Percentiles rank a stretch among this genome's conserved stretches.
phyloP scores from a whole-genome alignment of 768 basidiomycete species.

The Russula abietina region DNA sequence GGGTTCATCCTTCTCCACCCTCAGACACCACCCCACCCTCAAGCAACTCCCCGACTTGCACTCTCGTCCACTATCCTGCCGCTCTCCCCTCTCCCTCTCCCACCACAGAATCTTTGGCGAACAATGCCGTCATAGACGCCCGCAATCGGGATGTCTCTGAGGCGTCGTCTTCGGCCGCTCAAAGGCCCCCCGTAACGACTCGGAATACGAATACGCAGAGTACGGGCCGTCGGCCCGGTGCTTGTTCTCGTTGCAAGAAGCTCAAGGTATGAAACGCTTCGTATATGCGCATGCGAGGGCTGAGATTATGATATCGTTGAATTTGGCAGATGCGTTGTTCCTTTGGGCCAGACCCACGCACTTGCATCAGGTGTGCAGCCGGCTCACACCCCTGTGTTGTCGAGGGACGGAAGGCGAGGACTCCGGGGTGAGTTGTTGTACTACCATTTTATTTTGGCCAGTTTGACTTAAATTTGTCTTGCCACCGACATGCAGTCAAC shows the following conservation, averaged over 20 bases:
- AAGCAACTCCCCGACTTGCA: conserved; percentile 13
- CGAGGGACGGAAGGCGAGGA: conserved; percentile 32
- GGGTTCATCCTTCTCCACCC: conserved; percentile 14
- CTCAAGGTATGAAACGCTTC: conserved; percentile 26
- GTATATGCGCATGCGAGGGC: background rate
- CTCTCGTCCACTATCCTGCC: background rate
- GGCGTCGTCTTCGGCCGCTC: background rate
- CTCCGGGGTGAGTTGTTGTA: conserved; percentile 29
- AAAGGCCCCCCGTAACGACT: background rate
- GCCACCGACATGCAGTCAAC: conserved; percentile 24
- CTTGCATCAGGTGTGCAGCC: conserved; percentile 23
- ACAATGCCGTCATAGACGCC: background rate
- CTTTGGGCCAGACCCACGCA: conserved; percentile 15
- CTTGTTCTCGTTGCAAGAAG: conserved; percentile 29
- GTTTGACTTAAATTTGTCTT: background rate
- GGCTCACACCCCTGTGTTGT: conserved; percentile 31
- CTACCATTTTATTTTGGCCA: background rate
- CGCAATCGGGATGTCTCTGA: background rate
- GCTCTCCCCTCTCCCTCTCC: conserved; percentile 1
- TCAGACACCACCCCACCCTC: conserved; percentile 10
- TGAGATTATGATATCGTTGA: background rate
- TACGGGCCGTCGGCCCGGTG: conserved; percentile 23
- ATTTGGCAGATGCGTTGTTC: conserved; percentile 20
- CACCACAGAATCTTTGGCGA: background rate
- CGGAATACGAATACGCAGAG: background rate